Evolutionary conservation across 2,329 filamentous ascomycete species (phyloP).

Genomic region (Phialophora expanda): DNA sequence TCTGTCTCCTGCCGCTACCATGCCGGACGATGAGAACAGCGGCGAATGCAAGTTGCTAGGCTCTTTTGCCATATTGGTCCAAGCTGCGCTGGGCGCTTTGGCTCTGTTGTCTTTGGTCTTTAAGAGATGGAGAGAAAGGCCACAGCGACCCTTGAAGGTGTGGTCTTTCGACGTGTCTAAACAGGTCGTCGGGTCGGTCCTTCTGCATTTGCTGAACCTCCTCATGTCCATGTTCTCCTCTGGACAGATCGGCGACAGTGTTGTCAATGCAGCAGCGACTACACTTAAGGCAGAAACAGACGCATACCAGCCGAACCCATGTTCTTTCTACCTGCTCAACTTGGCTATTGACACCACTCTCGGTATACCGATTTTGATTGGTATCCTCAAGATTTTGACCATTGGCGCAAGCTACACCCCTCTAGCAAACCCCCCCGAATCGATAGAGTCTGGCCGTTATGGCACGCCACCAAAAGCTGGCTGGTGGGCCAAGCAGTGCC

Average conservation of each 20-base stretch:
- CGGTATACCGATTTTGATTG: constrained; percentile 91
- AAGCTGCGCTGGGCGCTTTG: constrained; percentile 80
- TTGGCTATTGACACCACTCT: constrained; percentile 94
- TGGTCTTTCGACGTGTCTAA: constrained; percentile 99
- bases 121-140: constrained; percentile 90
- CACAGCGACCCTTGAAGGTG: constrained; percentile 89
- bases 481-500: constrained; percentile 96
- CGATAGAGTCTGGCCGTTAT: constrained; percentile 92
- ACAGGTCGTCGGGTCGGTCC: constrained; percentile 90
- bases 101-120: constrained; percentile 86
- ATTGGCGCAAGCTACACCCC: constrained; percentile 73
- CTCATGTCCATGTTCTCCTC: constrained; percentile 96
- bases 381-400: constrained; percentile 81
- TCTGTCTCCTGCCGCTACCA: constrained; percentile 28
- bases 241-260: constrained; percentile 67
- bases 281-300: constrained; percentile 51
- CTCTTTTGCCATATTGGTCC: constrained; percentile 87
- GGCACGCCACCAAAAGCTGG: constrained; percentile 76
- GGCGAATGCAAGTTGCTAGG: constrained; percentile 88
- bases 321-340: constrained; percentile 94
- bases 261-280: constrained; percentile 47
- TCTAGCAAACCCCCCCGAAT: constrained; percentile 79
- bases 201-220: constrained; percentile 90
- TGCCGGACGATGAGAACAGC: constrained; percentile 53
- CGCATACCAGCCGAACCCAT: constrained; percentile 81